Evolutionary conservation across 2,329 filamentous ascomycete species (phyloP).

Genomic region (Metarhizium anisopliae): DNA sequence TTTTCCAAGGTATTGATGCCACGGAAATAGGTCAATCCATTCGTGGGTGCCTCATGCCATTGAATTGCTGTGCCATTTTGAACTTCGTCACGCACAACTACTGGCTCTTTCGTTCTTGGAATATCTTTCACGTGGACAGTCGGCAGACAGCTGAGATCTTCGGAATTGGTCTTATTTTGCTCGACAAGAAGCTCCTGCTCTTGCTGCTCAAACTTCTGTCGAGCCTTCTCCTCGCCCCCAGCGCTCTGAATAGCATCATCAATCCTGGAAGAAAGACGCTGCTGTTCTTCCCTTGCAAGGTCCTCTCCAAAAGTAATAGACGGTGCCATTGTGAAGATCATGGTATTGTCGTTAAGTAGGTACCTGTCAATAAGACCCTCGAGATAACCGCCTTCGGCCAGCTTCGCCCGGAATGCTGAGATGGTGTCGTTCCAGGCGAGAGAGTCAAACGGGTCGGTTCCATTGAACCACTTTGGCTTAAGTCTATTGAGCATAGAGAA

Average conservation of each 20-base stretch:
- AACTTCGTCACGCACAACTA: constrained; percentile 52
- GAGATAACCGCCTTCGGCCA: constrained; percentile 69
- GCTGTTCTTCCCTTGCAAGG: constrained; percentile 66
- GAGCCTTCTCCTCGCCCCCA: constrained; percentile 62
- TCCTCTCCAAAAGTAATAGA: constrained; percentile 66
- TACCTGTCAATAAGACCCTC: constrained; percentile 85
- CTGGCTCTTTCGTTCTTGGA: constrained; percentile 60
- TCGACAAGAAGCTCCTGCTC: constrained; percentile 74
- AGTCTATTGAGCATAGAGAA: constrained; percentile 83
- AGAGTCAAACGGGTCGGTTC: constrained; percentile 82
- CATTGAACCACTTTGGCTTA: constrained; percentile 91
- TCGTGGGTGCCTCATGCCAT: constrained; percentile 89
- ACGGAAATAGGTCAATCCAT: constrained; percentile 92
- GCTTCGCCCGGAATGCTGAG: constrained; percentile 67
- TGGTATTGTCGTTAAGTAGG: constrained; percentile 72
- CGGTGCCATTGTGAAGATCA: constrained; percentile 93
- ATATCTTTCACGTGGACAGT: constrained; percentile 87
- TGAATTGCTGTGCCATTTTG: constrained; percentile 63
- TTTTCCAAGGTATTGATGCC: constrained; percentile 73
- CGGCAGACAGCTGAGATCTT: constrained; percentile 81
- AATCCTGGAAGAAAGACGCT: constrained; percentile 67
- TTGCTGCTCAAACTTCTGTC: constrained; percentile 61
- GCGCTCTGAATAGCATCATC: constrained; percentile 57
- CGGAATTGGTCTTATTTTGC: constrained; percentile 74
- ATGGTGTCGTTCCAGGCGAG: constrained; percentile 89